phyloP scores from a whole-genome alignment of 495 filamentous ascomycete species.

The Diplogelasinospora grovesii region DNA sequence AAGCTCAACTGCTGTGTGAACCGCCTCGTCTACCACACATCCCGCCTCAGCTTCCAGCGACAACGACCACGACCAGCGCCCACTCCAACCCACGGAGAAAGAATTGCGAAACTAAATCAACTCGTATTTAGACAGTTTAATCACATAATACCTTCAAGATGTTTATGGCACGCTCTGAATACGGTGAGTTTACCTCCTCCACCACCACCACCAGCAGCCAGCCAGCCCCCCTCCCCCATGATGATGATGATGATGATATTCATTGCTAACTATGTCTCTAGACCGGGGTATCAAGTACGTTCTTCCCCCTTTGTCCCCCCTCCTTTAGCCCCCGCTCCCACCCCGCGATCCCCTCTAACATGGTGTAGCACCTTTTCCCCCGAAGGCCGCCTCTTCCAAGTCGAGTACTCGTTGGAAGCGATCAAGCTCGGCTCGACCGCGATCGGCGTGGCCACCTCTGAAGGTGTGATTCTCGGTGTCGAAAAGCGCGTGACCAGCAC shows the following conservation, averaged over 20 bases:
- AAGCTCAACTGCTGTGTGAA: slow-evolving; percentile 19
- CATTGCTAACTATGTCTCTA: slow-evolving; percentile 40
- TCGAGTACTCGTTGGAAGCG: slow-evolving; percentile 99
- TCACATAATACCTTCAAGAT: slow-evolving; percentile 53
- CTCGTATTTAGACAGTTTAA: too few relatives aligned
- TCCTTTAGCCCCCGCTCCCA: slow-evolving; percentile 1
- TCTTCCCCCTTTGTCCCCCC: not conserved
- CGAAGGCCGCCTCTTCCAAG: slow-evolving; percentile 98
- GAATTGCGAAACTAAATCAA: too few relatives aligned
- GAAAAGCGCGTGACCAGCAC: slow-evolving; percentile 98
- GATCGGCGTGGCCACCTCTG: slow-evolving; percentile 91
- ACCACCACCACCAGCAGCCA: not conserved
- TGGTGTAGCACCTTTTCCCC: slow-evolving; percentile 90
- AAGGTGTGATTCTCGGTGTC: slow-evolving; percentile 92
- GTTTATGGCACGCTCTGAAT: slow-evolving; percentile 99
- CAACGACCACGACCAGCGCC: not conserved
- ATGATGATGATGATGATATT: not conserved
- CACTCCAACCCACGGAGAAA: slow-evolving; percentile 5
- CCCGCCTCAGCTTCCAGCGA: slow-evolving; percentile 10
- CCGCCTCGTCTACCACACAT: slow-evolving; percentile 29
- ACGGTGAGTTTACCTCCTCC: slow-evolving; percentile 53
- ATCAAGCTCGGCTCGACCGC: slow-evolving; percentile 99
- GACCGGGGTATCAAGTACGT: slow-evolving; percentile 98
- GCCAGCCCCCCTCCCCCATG: not conserved
- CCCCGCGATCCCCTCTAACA: not conserved